Percentiles rank a stretch among this genome's conserved stretches.
These are phyloP conservation scores for Blastocladiella britannica DNA, from an alignment of 192 early-diverging fungal genomes.

Conservation along the genomic window DNA sequence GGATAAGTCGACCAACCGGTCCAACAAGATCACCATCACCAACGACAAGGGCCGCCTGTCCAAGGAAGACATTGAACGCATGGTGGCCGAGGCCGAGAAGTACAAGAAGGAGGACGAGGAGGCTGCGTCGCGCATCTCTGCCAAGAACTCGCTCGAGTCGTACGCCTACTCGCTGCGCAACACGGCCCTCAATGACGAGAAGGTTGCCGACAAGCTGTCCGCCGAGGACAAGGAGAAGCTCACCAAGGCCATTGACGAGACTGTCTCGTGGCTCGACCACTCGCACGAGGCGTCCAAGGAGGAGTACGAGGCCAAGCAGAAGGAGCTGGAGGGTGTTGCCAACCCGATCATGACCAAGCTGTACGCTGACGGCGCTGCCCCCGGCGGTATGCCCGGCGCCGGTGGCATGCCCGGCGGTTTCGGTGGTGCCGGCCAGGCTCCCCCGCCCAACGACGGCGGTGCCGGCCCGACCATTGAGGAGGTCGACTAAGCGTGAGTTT, in stretches of 20 bases:
- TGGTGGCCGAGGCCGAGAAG: constrained; percentile 84
- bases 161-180: constrained; percentile 97
- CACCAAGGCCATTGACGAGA: constrained; percentile 57
- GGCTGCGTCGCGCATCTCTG: constrained; percentile 66
- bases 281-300: constrained; percentile 92
- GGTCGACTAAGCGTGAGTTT: constrained; percentile 62
- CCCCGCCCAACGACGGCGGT: constrained; percentile 19
- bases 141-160: constrained; percentile 89
- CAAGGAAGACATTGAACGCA: constrained; percentile 97
- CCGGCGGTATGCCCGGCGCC: constrained; percentile 35
- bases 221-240: constrained; percentile 80
- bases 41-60: constrained; percentile 96
- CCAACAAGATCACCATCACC: constrained; percentile 97
- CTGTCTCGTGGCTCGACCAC: constrained; percentile 86
- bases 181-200: constrained; percentile 63
- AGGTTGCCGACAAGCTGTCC: constrained; percentile 57
- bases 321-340: constrained; percentile 78
- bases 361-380: constrained; percentile 60
- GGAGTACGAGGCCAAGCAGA: constrained; percentile 87
- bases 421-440: constrained; percentile 33
- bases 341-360: constrained; percentile 97
- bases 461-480: constrained; percentile 46
- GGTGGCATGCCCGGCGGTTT: constrained; percentile 37
- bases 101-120: constrained; percentile 94
- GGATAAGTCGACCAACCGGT: constrained; percentile 55